A percentile compares a stretch with the other conserved stretches of the same genome.
phyloP scores from a whole-genome alignment of 768 basidiomycete species.

The Lentinus tigrinus region DNA sequence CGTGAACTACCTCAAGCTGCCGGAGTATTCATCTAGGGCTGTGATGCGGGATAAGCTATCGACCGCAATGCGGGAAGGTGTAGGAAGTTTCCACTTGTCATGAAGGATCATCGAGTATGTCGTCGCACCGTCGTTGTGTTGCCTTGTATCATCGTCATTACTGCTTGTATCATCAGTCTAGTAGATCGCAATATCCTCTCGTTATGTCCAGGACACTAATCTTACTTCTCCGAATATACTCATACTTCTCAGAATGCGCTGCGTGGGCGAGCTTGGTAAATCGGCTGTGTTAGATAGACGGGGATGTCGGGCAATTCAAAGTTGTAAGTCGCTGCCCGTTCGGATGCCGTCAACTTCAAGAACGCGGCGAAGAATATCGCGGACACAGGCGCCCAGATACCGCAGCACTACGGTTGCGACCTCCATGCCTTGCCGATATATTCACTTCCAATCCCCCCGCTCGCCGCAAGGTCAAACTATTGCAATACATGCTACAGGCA shows the following conservation, averaged over 20 bases:
- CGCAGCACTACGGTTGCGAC: too few species aligned
- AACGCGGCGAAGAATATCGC: too few species aligned
- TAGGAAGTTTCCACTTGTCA: slow-evolving; percentile 96
- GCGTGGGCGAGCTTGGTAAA: background rate
- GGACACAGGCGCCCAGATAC: too few species aligned
- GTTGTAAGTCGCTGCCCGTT: too few species aligned
- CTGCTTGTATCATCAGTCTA: slow-evolving; percentile 20
- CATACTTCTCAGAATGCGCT: background rate
- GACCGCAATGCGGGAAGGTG: slow-evolving; percentile 88
- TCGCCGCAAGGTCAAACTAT: too few species aligned
- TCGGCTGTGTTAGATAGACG: background rate
- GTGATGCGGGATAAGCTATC: slow-evolving; percentile 83
- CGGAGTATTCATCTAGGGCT: slow-evolving; percentile 87
- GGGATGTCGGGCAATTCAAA: too few species aligned
- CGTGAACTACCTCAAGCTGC: slow-evolving; percentile 94
- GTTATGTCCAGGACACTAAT: slow-evolving; percentile 15
- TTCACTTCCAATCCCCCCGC: too few species aligned
- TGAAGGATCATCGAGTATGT: slow-evolving; percentile 36
- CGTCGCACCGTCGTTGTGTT: background rate
- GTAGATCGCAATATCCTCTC: slow-evolving; percentile 12
- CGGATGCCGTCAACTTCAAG: too few species aligned
- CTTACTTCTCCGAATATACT: background rate
- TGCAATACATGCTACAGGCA: too few species aligned
- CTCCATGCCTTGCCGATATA: too few species aligned
- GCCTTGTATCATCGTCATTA: slow-evolving; percentile 17